Evolutionary conservation across 139 green algal species (phyloP).

Genomic region (Deuterostichococcus epilithicus): DNA sequence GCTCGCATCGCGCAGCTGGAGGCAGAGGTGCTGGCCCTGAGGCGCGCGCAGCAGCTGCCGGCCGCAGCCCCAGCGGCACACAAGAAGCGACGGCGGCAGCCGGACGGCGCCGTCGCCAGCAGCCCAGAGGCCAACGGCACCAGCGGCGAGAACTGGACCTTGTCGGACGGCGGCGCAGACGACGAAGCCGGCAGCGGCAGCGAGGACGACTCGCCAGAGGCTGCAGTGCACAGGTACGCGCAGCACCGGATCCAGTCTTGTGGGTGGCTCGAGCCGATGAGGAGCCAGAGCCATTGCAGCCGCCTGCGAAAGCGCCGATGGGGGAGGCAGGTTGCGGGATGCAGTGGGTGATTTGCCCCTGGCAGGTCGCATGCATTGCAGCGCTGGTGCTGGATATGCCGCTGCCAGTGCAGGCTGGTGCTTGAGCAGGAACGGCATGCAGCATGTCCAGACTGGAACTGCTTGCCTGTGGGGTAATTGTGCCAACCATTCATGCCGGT

Average conservation of each 20-base stretch:
- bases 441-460: too few species aligned
- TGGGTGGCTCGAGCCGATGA: background rate
- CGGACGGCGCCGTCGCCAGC: background rate
- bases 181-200: conserved; percentile 3
- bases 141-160: conserved; percentile 8
- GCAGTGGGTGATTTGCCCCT: too few species aligned
- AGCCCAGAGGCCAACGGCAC: background rate
- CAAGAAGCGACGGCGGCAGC: background rate
- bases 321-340: too few species aligned
- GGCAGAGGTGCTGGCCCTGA: conserved; percentile 45
- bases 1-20: conserved; percentile 59
- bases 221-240: conserved; percentile 34
- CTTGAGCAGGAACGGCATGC: too few species aligned
- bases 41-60: conserved; percentile 18
- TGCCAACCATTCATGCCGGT: too few species aligned
- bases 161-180: background rate
- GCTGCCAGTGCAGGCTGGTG: too few species aligned
- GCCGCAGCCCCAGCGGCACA: background rate
- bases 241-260: background rate
- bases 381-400: too few species aligned
- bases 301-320: too few species aligned
- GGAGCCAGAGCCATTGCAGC: too few species aligned
- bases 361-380: too few species aligned
- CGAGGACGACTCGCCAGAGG: conserved; percentile 40
- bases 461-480: too few species aligned